Evolutionary conservation across 2,329 filamentous ascomycete genomes (phyloP).

Genomic region (Lanzia echinophila): DNA sequence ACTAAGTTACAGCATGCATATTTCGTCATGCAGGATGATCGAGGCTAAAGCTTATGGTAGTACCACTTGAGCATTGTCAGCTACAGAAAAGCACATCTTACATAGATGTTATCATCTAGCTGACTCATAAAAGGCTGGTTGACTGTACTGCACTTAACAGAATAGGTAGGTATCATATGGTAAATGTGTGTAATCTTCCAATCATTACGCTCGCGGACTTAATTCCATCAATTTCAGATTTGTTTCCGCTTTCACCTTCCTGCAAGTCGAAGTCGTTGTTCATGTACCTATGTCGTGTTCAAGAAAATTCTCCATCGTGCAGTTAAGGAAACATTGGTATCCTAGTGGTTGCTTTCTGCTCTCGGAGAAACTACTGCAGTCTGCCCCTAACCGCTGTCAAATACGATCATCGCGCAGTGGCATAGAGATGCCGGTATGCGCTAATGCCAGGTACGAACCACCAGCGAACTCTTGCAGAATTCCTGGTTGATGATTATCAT

Average conservation of each 20-base stretch:
- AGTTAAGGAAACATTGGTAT: background rate
- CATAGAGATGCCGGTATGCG: slow-evolving; percentile 7
- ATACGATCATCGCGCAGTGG: slow-evolving; percentile 10
- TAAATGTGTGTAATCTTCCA: background rate
- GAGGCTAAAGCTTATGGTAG: slow-evolving; percentile 1
- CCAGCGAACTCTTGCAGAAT: slow-evolving; percentile 5
- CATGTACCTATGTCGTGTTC: slow-evolving; percentile 2
- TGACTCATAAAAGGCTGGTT: background rate
- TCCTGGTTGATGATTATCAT: slow-evolving; percentile 2
- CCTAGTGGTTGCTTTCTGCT: background rate
- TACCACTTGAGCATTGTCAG: slow-evolving; percentile 1
- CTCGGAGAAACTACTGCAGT: slow-evolving; percentile 1
- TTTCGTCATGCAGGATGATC: slow-evolving; percentile 1
- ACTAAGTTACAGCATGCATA: background rate
- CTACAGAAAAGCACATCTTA: background rate
- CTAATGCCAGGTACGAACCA: slow-evolving; percentile 21
- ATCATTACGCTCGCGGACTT: background rate
- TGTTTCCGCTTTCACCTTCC: background rate
- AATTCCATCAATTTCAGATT: background rate
- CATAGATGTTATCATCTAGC: background rate
- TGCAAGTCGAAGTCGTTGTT: background rate
- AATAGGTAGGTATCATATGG: background rate
- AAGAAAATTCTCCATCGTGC: background rate
- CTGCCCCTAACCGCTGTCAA: slow-evolving; percentile 9
- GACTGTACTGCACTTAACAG: background rate